A percentile compares a stretch with the other conserved stretches of the same genome.
Conservation (phyloP, 1,284 basidiomycete genomes). For the Ustilago cynodontis region DNA sequence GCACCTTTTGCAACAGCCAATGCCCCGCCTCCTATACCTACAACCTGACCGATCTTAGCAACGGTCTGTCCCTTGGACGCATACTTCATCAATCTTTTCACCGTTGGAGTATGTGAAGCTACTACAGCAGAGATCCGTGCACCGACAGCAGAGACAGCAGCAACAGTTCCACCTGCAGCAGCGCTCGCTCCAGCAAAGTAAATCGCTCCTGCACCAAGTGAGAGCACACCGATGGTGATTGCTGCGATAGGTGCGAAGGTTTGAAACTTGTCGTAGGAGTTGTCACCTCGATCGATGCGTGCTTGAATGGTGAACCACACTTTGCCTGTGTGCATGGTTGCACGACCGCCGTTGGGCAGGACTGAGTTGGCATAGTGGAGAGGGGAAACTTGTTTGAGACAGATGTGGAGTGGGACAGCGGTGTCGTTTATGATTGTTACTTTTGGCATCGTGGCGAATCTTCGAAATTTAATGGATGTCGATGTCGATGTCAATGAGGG, state of each 20-base stretch:
- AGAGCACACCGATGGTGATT: conserved; percentile 48
- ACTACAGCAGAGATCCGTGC: conserved; percentile 48
- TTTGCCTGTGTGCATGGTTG: conserved; percentile 46
- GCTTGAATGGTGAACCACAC: conserved; percentile 66
- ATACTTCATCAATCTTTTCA: conserved; percentile 53
- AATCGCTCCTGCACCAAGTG: conserved; percentile 58
- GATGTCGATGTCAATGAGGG: neutral
- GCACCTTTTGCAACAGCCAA: conserved; percentile 32
- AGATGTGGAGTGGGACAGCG: conserved; percentile 58
- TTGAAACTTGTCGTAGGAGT: conserved; percentile 58
- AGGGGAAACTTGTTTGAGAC: conserved; percentile 60
- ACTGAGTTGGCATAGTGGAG: conserved; percentile 61
- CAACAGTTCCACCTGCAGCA: conserved; percentile 52
- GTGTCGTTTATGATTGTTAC: conserved; percentile 63
- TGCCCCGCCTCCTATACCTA: conserved; percentile 61
- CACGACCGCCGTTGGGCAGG: conserved; percentile 43
- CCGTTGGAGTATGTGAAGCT: conserved; percentile 54
- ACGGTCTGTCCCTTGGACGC: conserved; percentile 55
- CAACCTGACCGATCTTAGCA: conserved; percentile 57
- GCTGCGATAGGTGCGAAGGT: conserved; percentile 59
- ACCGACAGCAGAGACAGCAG: conserved; percentile 48
- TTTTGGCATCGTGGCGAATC: conserved; percentile 42
- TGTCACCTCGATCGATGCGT: conserved; percentile 53
- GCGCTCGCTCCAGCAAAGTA: conserved; percentile 53
- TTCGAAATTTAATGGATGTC: neutral